Evolutionary conservation across 179 eudicot genomes (phyloP), one percentile per base, ranked within the genome.

Genomic region (Beta macrorhiza): DNA sequence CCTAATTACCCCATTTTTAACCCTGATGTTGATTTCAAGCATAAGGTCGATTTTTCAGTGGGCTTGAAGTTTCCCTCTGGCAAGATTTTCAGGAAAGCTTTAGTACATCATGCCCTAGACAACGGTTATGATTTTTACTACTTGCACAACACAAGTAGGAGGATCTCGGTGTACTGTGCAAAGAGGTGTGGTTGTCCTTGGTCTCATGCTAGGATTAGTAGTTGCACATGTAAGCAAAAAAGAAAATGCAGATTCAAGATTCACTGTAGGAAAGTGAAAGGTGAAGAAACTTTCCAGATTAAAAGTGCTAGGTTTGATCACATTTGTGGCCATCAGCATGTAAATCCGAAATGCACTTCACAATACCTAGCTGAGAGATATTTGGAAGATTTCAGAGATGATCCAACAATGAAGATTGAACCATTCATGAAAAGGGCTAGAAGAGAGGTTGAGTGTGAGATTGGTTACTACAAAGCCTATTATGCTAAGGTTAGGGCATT

Each of bases 331-430:
- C 19, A 44, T 25, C 20, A 62, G 0, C 51, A 45, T 20, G 14
- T 15, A 2, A 76, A 76, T n/a, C 4, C 56, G 6, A 76, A 76
- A 17, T 5, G 19, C 19, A 25, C 70, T 37, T 9, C 69, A 1
- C 13, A 61, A 4, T 76, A 32, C 37, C 37, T 32, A 32, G 70
- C 70, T 8, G 79, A 76, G 70, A 76, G 42, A 29, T 76, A 75
- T 22, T 57, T 57, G 16, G 78, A 57, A 5, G 68, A n/a, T 63
- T 45, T 7, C 8, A 77, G 79, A 15, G 29, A n/a, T 2, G 14
- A 77, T 45, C 52, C 37, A 4, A n/a, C 12, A 15, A 29, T 52
- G 44, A 32, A 63, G 3, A 5, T 73, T 0, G 29, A 32, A 32
- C 37, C 37, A 32, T 77, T 77, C 7, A n/a, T 16, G 42, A 20